A percentile compares a stretch with the other conserved stretches of the same genome.
Evolutionary conservation across 2,329 filamentous ascomycete species (phyloP).

Genomic region (Fusarium subtropicale): DNA sequence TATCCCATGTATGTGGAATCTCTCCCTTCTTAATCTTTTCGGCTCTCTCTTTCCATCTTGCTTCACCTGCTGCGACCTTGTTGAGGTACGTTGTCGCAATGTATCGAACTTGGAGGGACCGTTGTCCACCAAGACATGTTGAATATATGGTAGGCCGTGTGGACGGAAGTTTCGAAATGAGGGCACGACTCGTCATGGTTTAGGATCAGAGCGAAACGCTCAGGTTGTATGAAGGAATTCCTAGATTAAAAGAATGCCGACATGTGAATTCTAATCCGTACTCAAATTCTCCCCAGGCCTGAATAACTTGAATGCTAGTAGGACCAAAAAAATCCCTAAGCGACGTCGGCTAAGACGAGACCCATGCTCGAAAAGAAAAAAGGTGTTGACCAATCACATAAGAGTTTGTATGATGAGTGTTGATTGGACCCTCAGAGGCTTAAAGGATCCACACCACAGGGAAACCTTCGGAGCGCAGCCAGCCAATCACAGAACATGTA

Average conservation of each 20-base stretch:
- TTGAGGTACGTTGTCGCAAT: slow-evolving; percentile 57
- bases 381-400: slow-evolving; percentile 48
- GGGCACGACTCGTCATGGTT: slow-evolving; percentile 47
- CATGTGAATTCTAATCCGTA: not conserved
- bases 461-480: slow-evolving; percentile 42
- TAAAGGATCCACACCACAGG: slow-evolving; percentile 43
- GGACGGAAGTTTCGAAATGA: slow-evolving; percentile 43
- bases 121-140: slow-evolving; percentile 42
- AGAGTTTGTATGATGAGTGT: slow-evolving; percentile 33
- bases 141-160: slow-evolving; percentile 41
- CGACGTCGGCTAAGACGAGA: slow-evolving; percentile 22
- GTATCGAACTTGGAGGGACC: slow-evolving; percentile 49
- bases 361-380: slow-evolving; percentile 24
- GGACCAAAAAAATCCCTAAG: slow-evolving; percentile 46
- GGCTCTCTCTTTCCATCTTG: slow-evolving; percentile 62
- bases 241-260: not conserved
- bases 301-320: slow-evolving; percentile 31
- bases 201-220: not conserved
- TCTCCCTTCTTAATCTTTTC: slow-evolving; percentile 62
- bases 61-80: slow-evolving; percentile 57
- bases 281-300: slow-evolving; percentile 21
- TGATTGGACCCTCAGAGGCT: slow-evolving; percentile 44
- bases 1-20: slow-evolving; percentile 66
- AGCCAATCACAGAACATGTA: slow-evolving; percentile 60
- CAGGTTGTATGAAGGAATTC: not conserved